Evolutionary conservation across 768 basidiomycete species (phyloP), one percentile per base, ranked within the genome.

Genomic region (Lactarius sp.): DNA sequence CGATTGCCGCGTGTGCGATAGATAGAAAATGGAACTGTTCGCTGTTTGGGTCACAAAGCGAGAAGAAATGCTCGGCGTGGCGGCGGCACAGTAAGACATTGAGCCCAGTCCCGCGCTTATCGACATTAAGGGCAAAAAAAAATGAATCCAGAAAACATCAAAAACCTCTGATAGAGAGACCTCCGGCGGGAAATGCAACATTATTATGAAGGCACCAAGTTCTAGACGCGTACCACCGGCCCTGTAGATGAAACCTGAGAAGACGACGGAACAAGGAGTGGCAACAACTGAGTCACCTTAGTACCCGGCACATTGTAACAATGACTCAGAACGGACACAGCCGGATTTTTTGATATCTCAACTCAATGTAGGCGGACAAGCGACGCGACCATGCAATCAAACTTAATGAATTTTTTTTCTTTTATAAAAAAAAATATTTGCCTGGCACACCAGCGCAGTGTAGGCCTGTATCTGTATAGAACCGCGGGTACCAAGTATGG

Each of bases 11-110:
- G 50, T 60, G 59, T 56, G 39, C 9, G 64, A 65, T 60, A 65
- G 64, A 65, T 65, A 65, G 64, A 65, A 60, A 60, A 60, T 50
- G 59, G 59, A 60, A 60, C 13, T 33, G 34, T 60, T 60, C 58
- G 53, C 46, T 47, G 8, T 20, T 57, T 37, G 44, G n/a, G 12
- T n/a, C 36, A 47, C 33, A 34, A 31, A 41, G 33, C 6, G 53
- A 60, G 31, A 49, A 64, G 59, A 55, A 49, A 27, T 53, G 57
- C 46, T 57, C 46, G 42, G 10, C 3, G n/a, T n/a, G 37, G 18
- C 18, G 51, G 50, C 55, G 56, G 50, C 55, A 57, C 14, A 6
- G 20, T 44, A 14, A 33, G 46, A 20, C 46, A n/a, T 6, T 9
- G 6, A 8, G 12, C 37, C 7, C 37, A 16, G 41, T 44, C 27